Evolutionary conservation across 139 green algal species (phyloP).

Genomic region (Coelastrella sp.): DNA sequence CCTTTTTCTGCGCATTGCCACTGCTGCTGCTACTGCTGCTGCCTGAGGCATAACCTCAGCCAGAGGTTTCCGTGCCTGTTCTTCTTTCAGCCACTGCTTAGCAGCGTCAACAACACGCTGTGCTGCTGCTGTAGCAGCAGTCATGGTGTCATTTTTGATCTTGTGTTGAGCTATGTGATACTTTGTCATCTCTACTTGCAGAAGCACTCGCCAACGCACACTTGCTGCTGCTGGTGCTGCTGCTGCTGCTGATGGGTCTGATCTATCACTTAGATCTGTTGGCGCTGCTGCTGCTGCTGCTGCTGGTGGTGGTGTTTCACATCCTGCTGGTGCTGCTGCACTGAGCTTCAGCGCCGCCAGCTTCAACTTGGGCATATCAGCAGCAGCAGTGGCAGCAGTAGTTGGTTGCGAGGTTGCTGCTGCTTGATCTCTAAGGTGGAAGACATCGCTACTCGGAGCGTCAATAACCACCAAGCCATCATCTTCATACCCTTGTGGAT

Average conservation of each 20-base stretch:
- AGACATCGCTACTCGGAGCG: neutral
- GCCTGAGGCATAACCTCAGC: conserved; percentile 39
- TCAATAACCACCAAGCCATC: neutral
- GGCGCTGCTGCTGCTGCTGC: neutral
- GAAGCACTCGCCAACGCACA: neutral
- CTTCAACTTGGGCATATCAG: neutral
- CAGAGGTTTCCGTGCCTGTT: neutral
- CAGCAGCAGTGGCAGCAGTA: neutral
- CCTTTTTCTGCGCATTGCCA: neutral
- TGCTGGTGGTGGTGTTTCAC: neutral
- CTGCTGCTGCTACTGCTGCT: conserved; percentile 14
- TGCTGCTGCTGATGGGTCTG: neutral
- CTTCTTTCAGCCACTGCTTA: neutral
- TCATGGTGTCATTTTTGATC: conserved; percentile 6
- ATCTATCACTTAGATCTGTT: neutral
- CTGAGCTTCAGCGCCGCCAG: neutral
- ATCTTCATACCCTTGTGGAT: neutral
- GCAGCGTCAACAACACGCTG: neutral
- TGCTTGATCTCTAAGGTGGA: neutral
- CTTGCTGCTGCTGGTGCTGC: neutral
- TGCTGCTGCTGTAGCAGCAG: neutral
- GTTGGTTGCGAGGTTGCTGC: conserved; percentile 1
- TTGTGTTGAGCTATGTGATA: conserved; percentile 19
- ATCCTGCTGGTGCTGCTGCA: neutral
- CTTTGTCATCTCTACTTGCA: conserved; percentile 11